Base-by-base conservation (phyloP, 2,329 filamentous ascomycete species). In the Curvularia verruculosa region DNA sequence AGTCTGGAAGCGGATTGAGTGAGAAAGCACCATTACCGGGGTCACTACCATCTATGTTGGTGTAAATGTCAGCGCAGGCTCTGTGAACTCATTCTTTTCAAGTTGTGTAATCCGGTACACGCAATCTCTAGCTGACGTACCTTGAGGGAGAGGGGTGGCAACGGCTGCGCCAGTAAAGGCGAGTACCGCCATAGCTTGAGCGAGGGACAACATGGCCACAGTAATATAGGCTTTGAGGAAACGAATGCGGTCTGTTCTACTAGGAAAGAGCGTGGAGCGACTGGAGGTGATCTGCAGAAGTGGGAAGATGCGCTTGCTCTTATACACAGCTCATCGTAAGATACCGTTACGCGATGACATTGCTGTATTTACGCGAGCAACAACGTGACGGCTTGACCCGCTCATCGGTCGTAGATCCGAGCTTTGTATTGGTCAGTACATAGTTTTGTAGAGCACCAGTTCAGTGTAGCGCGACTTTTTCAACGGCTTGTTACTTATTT, bases 161-260 rank as follows among this genome's bases (percentile, higher is more conserved):
- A 40, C 13, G 3, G 10, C 47, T 41, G 47, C 47, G 23, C 47
- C 36, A 8, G 47, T 49, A 23, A 49, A 49, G 47, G 47, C 47
- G 23, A 49, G 36, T 40, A 49, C 19, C 5, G 46, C 34, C 9
- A 34, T 39, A 15, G 21, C 18, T 39, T 49, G 46, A 39, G 34
- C 15, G 12, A 39, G 24, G 5, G 46, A 28, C 23, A 49, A 19
- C 46, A 49, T 49, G 23, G 13, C 21, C n/a, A 39, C 3, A 5
- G 6, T 40, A 24, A 4, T n/a, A 0, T 12, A 26, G 19, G 0
- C n/a, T 37, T 18, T 19, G 13, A 9, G 12, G 8, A 21, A 24
- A 8, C 15, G 36, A 39, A 5, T 15, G 9, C 39, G 26, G 9
- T 23, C 19, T 12, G 10, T 5, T 3, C 4, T 19, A n/a, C 23